Evolutionary conservation across 169 alveolate genomes (phyloP), one percentile per base, ranked within the genome.

Genomic region (Theileria annulata): DNA sequence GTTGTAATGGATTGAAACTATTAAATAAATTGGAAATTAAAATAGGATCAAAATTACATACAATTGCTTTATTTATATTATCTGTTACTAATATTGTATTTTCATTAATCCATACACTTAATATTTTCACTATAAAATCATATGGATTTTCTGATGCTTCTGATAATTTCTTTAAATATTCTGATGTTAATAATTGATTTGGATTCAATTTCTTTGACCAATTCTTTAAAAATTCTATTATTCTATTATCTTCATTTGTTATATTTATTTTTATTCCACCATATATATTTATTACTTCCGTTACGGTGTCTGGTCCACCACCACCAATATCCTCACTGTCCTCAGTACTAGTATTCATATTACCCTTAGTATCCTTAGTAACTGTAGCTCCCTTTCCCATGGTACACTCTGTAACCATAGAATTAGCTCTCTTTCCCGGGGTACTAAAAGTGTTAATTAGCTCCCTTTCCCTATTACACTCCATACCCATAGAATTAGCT

Each of bases 71-170:
- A 10, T 76, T 48, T 1, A 75, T 35, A 12, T 76, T 31, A 71
- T 82, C 89, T 37, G 79, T 54, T 25, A 82, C 89, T 5, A 82
- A 42, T 33, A 71, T 23, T 17, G 77, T 71, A 23, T 31, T 59
- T 2, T 67, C 70, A 19, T 31, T 66, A 6, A 77, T 73, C 17
- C 78, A n/a, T 3, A 82, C 89, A 2, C 77, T 79, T 30, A 75
- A 60, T 5, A 82, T 70, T 19, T 79, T 51, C 3, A 82, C 89
- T 12, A 82, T 60, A 47, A 74, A 75, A 48, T 82, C 89, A 33
- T 33, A 28, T 3, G 72, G 70, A 6, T 21, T n/a, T 15, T 49
- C 56, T 15, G 68, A 58, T 21, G 86, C 79, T 0, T 69, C 89
- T 33, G 81, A 64, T 28, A 82, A 54, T 10, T 21, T 60, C 17